A percentile compares a stretch with the other conserved stretches of the same genome.
Conservation (phyloP, 805 yeast species). For the Saturnispora diversa region DNA sequence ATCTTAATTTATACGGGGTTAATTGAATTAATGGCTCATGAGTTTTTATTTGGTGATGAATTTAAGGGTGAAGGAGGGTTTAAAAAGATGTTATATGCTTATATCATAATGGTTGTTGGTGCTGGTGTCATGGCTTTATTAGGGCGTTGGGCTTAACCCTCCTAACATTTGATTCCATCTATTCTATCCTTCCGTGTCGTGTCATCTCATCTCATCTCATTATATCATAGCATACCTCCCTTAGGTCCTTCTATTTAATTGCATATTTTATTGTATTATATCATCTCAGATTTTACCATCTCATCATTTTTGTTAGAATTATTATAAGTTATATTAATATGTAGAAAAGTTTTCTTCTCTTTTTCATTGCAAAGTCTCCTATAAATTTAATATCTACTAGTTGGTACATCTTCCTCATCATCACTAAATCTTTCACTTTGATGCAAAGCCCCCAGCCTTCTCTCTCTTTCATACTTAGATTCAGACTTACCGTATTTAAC, state of each 20-base stretch:
- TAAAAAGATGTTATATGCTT: conserved; percentile 44
- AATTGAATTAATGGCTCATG: conserved; percentile 75
- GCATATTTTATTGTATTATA: not conserved
- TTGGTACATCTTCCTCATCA: conserved; percentile 30
- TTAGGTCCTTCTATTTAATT: no score
- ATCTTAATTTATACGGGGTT: conserved; percentile 69
- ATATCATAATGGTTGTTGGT: conserved; percentile 48
- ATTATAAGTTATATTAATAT: not conserved
- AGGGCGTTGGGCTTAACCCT: conserved; percentile 69
- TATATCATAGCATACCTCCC: no score
- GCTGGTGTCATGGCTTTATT: conserved; percentile 73
- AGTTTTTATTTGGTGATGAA: conserved; percentile 53
- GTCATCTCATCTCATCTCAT: not conserved
- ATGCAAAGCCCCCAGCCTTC: conserved; percentile 27
- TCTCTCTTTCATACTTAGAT: conserved; percentile 23
- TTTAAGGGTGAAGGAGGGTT: conserved; percentile 54
- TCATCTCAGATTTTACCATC: not conserved
- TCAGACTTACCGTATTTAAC: conserved; percentile 11
- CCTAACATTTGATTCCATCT: no score
- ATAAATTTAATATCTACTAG: conserved; percentile 13
- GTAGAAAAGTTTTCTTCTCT: not conserved
- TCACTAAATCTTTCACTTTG: conserved; percentile 27
- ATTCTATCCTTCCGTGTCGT: not conserved
- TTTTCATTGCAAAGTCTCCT: not conserved
- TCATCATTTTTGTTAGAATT: not conserved